phyloP scores from a whole-genome alignment of 2,329 filamentous ascomycete species.

The Lachnellula suecica region DNA sequence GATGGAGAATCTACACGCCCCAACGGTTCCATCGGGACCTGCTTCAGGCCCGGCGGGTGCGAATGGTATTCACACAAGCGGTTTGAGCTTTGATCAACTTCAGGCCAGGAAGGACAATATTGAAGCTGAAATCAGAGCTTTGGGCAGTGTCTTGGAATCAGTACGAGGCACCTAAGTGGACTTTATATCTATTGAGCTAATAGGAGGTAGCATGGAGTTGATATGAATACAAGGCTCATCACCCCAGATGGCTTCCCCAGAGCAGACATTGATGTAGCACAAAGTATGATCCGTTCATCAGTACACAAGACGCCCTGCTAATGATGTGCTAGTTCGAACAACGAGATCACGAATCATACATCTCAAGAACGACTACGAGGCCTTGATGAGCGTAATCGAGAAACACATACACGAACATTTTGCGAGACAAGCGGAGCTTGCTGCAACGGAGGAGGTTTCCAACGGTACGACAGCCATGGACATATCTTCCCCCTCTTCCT shows the following conservation, averaged over 20 bases:
- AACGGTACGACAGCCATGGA: slow-evolving; percentile 20
- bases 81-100: slow-evolving; percentile 74
- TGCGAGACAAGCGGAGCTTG: slow-evolving; percentile 58
- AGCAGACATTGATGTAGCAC: slow-evolving; percentile 90
- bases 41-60: slow-evolving; percentile 56
- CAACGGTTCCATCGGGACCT: slow-evolving; percentile 77
- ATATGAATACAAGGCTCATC: slow-evolving; percentile 85
- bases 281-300: slow-evolving; percentile 59
- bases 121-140: slow-evolving; percentile 82
- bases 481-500: slow-evolving; percentile 33
- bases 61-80: slow-evolving; percentile 60
- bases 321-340: slow-evolving; percentile 70
- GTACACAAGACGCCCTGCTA: slow-evolving; percentile 4
- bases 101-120: slow-evolving; percentile 81
- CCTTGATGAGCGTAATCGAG: slow-evolving; percentile 80
- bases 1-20: slow-evolving; percentile 68
- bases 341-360: slow-evolving; percentile 86
- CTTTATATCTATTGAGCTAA: slow-evolving; percentile 11
- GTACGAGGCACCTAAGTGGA: slow-evolving; percentile 47
- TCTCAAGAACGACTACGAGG: slow-evolving; percentile 90
- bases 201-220: slow-evolving; percentile 73
- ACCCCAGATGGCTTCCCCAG: slow-evolving; percentile 91
- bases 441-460: slow-evolving; percentile 25
- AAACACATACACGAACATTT: slow-evolving; percentile 87
- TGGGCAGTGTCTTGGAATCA: slow-evolving; percentile 84